Conservation (phyloP, 192 early-diverging fungal genomes). For the Rhizophagus clarus region DNA sequence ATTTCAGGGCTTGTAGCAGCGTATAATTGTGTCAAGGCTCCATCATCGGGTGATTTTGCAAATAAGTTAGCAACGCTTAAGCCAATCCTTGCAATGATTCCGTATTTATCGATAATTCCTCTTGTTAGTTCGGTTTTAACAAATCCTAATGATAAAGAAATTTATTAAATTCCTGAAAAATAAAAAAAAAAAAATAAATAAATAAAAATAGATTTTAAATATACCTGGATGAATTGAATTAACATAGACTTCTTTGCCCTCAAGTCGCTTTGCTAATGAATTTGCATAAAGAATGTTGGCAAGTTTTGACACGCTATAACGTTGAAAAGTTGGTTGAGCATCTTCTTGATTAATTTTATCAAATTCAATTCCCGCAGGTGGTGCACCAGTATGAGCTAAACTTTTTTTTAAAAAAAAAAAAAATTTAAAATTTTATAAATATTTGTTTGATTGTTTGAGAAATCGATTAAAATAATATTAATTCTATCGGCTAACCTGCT, state of each 20-base stretch:
- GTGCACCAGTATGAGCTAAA: slow-evolving; percentile 31
- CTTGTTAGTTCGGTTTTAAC: slow-evolving; percentile 53
- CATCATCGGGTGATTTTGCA: slow-evolving; percentile 39
- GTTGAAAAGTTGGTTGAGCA: slow-evolving; percentile 30
- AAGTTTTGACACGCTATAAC: slow-evolving; percentile 59
- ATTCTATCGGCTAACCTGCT: slow-evolving; percentile 30
- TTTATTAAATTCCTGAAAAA: background rate
- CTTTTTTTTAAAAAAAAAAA: slow-evolving; percentile 37
- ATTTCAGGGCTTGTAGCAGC: slow-evolving; percentile 55
- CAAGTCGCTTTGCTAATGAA: slow-evolving; percentile 44
- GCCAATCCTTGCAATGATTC: slow-evolving; percentile 6
- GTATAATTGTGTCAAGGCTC: slow-evolving; percentile 52
- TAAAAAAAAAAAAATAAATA: background rate
- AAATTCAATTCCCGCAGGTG: slow-evolving; percentile 42
- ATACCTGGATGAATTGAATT: slow-evolving; percentile 56
- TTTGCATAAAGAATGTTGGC: slow-evolving; percentile 55
- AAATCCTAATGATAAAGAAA: slow-evolving; percentile 35
- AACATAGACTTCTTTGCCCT: slow-evolving; percentile 37
- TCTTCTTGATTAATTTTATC: slow-evolving; percentile 42
- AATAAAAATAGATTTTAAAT: background rate
- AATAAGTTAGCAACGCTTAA: slow-evolving; percentile 34
- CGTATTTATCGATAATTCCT: slow-evolving; percentile 32
- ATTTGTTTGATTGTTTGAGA: too few species aligned
- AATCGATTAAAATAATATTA: too few species aligned
- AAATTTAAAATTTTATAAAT: background rate